These are phyloP conservation scores for Hyaloperonospora arabidopsidis DNA, from an alignment of 352 stramenopile species.

Conservation along the genomic window DNA sequence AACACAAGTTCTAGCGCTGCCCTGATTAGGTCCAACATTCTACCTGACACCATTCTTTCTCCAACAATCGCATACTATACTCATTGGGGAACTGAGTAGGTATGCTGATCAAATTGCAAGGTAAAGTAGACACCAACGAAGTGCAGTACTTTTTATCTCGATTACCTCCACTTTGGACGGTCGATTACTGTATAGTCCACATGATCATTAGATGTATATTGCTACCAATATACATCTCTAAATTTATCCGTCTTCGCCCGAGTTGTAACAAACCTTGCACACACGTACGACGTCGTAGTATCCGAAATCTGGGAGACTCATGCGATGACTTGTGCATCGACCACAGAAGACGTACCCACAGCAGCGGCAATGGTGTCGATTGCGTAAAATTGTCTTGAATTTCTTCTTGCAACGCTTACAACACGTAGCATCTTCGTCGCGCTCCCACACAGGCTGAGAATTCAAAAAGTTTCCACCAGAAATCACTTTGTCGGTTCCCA, in stretches of 20 bases:
- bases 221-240: background rate
- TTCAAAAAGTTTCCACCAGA: constrained; percentile 55
- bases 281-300: constrained; percentile 84
- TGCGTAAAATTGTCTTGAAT: constrained; percentile 78
- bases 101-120: no score
- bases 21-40: no score
- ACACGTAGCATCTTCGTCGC: constrained; percentile 69
- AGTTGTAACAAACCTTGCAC: constrained; percentile 75
- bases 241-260: constrained; percentile 46
- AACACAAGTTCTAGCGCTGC: no score
- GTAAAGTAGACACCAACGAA: no score
- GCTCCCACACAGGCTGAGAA: constrained; percentile 78
- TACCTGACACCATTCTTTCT: no score
- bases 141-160: no score
- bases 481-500: constrained; percentile 64
- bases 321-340: constrained; percentile 72
- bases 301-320: constrained; percentile 81
- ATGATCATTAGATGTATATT: no score
- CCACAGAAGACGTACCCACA: constrained; percentile 82
- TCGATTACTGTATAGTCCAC: no score
- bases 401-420: constrained; percentile 88
- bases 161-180: no score
- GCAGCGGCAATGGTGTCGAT: constrained; percentile 76
- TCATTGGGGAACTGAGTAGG: no score
- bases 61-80: no score